Percentiles rank a stretch among this genome's conserved stretches.
Evolutionary conservation across 2,329 filamentous ascomycete species (phyloP).

Genomic region (Thielaviopsis punctulata): DNA sequence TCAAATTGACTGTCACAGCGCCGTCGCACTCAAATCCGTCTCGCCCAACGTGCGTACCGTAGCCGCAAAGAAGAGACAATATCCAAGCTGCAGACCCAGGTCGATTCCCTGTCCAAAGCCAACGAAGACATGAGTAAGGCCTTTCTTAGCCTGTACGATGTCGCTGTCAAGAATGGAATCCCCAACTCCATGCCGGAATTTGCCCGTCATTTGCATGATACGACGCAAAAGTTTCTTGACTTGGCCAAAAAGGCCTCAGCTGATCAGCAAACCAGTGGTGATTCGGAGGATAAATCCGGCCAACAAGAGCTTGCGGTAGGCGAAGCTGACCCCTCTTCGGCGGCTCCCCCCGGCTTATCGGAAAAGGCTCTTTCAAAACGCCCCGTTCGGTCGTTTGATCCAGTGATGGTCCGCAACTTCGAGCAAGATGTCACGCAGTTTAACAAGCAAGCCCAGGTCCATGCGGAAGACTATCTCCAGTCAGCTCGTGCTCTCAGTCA

Average conservation of each 20-base stretch:
- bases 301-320: too few relatives aligned
- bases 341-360: neutral
- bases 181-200: constrained; percentile 39
- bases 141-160: constrained; percentile 51
- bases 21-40: constrained; percentile 69
- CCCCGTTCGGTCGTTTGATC: neutral
- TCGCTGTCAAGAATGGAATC: constrained; percentile 38
- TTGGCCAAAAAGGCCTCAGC: neutral
- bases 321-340: neutral
- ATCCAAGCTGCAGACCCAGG: constrained; percentile 50
- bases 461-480: constrained; percentile 1
- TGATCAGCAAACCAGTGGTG: neutral
- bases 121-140: constrained; percentile 59
- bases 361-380: neutral
- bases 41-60: constrained; percentile 73
- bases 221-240: constrained; percentile 39
- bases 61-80: constrained; percentile 74
- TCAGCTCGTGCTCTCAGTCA: neutral
- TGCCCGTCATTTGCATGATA: constrained; percentile 35
- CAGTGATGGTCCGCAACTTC: neutral
- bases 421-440: neutral
- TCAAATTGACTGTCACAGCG: constrained; percentile 31
- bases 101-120: constrained; percentile 48
- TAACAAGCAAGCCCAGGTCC: neutral
- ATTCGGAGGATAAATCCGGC: neutral